These are phyloP conservation scores for Zangia roseola DNA, from an alignment of 768 basidiomycete species.

Conservation along the genomic window DNA sequence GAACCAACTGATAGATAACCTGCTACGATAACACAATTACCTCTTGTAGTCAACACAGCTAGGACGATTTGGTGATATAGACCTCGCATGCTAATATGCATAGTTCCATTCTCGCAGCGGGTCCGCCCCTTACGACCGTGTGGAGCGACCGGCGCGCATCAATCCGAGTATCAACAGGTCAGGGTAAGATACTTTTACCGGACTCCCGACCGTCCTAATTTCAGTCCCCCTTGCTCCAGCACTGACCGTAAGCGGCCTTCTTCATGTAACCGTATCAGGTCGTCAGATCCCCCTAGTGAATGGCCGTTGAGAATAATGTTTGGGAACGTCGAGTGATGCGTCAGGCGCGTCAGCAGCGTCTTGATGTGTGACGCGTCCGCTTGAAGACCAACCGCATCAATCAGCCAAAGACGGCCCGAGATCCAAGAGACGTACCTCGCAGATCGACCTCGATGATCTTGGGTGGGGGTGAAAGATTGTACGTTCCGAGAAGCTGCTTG, in stretches of 20 bases:
- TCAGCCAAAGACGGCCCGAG: not conserved
- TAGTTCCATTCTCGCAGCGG: too few relatives aligned
- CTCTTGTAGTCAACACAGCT: not conserved
- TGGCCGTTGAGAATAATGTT: conserved; percentile 66
- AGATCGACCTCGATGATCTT: conserved; percentile 75
- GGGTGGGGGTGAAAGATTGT: conserved; percentile 62
- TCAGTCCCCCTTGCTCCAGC: conserved; percentile 49
- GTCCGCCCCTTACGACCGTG: too few relatives aligned
- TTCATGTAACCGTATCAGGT: conserved; percentile 48
- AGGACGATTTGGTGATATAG: conserved; percentile 5
- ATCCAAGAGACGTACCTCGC: conserved; percentile 44
- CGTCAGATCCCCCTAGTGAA: conserved; percentile 66
- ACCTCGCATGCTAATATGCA: not conserved
- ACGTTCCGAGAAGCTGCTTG: conserved; percentile 52
- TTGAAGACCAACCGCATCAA: conserved; percentile 24
- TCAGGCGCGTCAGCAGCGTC: conserved; percentile 61
- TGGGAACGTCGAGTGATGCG: conserved; percentile 68
- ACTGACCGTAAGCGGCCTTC: conserved; percentile 41
- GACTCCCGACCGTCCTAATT: conserved; percentile 25
- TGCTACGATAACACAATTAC: conserved; percentile 6
- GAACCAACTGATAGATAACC: conserved; percentile 6
- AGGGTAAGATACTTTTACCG: not conserved
- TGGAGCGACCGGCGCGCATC: too few relatives aligned
- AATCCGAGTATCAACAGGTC: not conserved
- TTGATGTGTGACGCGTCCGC: conserved; percentile 67